A percentile compares a stretch with the other conserved stretches of the same genome.
These are phyloP conservation scores for Crithidia bombi DNA, from an alignment of 208 protist genomes.

Conservation along the genomic window DNA sequence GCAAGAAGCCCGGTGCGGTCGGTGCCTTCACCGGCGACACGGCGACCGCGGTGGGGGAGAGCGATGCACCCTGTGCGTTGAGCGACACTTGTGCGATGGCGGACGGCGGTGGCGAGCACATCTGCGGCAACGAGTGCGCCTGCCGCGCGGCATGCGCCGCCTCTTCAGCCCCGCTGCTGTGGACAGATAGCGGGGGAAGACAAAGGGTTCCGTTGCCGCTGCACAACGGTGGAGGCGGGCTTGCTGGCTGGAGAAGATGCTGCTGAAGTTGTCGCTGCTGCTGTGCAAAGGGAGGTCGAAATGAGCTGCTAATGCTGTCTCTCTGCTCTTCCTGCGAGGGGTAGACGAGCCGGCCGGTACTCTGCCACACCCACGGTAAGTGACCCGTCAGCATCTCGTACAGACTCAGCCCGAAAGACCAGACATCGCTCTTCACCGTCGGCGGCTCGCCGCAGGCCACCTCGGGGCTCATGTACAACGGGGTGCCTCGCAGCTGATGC, in stretches of 20 bases:
- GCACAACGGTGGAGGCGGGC: no score
- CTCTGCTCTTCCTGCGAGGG: not conserved
- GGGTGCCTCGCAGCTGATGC: slow-evolving; percentile 56
- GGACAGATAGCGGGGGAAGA: no score
- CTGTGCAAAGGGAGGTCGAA: not conserved
- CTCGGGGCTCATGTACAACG: slow-evolving; percentile 77
- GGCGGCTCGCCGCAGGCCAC: slow-evolving; percentile 50
- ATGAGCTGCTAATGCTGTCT: not conserved
- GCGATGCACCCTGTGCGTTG: no score
- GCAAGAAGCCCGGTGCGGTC: slow-evolving; percentile 27
- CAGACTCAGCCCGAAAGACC: slow-evolving; percentile 73
- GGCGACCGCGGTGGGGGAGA: not conserved
- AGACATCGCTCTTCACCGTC: slow-evolving; percentile 66
- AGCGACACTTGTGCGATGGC: no score
- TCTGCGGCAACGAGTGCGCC: no score
- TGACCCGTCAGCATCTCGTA: slow-evolving; percentile 68
- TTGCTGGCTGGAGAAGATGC: not conserved
- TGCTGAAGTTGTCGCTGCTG: not conserved
- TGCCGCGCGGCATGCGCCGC: no score
- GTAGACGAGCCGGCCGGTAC: slow-evolving; percentile 21
- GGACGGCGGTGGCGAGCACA: no score
- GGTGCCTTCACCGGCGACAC: not conserved
- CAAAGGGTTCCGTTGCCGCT: no score
- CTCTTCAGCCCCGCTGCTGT: no score
- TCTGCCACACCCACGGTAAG: slow-evolving; percentile 56